Percentiles rank a stretch among this genome's conserved stretches.
Conservation (phyloP, 257 asterid genomes). For the Rhazya stricta region DNA sequence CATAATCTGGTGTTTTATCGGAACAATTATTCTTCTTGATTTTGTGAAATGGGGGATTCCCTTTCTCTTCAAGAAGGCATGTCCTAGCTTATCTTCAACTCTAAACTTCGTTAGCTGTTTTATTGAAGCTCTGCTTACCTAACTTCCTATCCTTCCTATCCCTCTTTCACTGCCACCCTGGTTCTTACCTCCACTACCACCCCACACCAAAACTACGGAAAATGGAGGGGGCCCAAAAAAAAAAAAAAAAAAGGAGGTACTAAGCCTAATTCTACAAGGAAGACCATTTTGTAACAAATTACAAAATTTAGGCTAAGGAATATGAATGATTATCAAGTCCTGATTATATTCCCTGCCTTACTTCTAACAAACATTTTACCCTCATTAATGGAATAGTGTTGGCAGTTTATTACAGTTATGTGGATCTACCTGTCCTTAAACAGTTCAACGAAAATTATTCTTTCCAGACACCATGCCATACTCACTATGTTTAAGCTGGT, state of each 20-base stretch:
- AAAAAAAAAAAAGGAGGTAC: neutral
- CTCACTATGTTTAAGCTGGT: neutral
- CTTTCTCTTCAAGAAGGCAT: constrained; percentile 63
- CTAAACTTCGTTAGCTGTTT: neutral
- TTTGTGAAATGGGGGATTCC: constrained; percentile 73
- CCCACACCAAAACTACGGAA: neutral
- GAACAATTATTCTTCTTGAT: constrained; percentile 31
- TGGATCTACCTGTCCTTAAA: neutral
- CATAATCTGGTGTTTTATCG: constrained; percentile 33
- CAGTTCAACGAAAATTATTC: neutral
- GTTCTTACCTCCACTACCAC: neutral
- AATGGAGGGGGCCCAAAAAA: neutral
- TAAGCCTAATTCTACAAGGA: neutral
- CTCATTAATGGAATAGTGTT: neutral
- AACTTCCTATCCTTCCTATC: neutral
- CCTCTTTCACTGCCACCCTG: neutral
- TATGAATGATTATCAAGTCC: neutral
- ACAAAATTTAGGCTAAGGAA: neutral
- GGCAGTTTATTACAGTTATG: neutral
- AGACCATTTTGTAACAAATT: neutral
- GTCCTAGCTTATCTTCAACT: neutral
- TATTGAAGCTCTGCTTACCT: neutral
- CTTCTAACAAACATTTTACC: neutral
- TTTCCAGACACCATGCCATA: neutral
- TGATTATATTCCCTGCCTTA: neutral